Conservation (phyloP, 2,329 filamentous ascomycete genomes). For the Penicillium glabrum region DNA sequence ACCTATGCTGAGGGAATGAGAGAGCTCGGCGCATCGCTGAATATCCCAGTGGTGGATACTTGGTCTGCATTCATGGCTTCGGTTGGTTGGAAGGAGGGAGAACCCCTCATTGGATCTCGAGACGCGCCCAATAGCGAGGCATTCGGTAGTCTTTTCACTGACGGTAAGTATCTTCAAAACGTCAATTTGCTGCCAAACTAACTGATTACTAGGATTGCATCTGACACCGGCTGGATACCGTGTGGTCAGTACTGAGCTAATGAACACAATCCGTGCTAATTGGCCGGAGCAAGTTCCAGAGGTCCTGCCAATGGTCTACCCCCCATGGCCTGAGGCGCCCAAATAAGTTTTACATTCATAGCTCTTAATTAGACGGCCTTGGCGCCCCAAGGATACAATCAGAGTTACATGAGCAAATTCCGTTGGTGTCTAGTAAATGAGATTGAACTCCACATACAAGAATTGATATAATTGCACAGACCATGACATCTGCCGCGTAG, state of each 20-base stretch:
- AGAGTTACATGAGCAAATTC: neutral
- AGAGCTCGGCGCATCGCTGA: slow-evolving; percentile 57
- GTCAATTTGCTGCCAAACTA: neutral
- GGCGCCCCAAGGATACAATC: neutral
- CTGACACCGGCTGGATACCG: slow-evolving; percentile 58
- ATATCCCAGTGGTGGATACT: slow-evolving; percentile 71
- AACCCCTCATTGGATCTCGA: slow-evolving; percentile 57
- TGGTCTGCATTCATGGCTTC: slow-evolving; percentile 75
- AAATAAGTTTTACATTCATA: slow-evolving; percentile 23
- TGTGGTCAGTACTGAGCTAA: slow-evolving; percentile 55
- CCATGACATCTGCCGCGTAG: neutral
- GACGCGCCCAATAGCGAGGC: slow-evolving; percentile 58
- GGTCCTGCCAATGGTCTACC: slow-evolving; percentile 53
- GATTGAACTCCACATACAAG: neutral
- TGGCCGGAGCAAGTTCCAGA: slow-evolving; percentile 59
- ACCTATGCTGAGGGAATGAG: slow-evolving; percentile 66
- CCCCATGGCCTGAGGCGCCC: slow-evolving; percentile 51
- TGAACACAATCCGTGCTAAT: slow-evolving; percentile 49
- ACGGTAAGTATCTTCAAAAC: slow-evolving; percentile 45
- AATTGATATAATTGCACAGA: neutral
- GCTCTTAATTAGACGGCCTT: neutral
- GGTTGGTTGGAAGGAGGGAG: slow-evolving; percentile 53
- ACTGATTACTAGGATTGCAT: slow-evolving; percentile 52
- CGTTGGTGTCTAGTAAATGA: neutral
- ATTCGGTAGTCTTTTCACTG: slow-evolving; percentile 53